phyloP scores from a whole-genome alignment of 2,329 filamentous ascomycete genomes.

The Arachnomyces sp. region DNA sequence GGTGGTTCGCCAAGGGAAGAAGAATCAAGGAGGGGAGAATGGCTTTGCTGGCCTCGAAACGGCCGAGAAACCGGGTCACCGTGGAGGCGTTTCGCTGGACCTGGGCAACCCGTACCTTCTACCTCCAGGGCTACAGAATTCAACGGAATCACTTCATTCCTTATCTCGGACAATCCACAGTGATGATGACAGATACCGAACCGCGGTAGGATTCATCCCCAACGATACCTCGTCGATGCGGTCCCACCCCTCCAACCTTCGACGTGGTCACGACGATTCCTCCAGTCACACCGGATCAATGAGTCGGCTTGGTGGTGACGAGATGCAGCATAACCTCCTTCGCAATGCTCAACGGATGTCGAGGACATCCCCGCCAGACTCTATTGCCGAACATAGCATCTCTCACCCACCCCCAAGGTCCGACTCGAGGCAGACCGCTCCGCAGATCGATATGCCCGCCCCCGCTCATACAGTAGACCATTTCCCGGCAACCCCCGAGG shows the following conservation, averaged over 20 bases:
- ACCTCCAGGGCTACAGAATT: slow-evolving; percentile 70
- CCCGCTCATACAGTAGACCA: no score
- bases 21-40: slow-evolving; percentile 28
- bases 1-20: slow-evolving; percentile 35
- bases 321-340: slow-evolving; percentile 45
- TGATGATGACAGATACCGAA: slow-evolving; percentile 77
- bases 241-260: slow-evolving; percentile 25
- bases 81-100: slow-evolving; percentile 50
- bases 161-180: slow-evolving; percentile 66
- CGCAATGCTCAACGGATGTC: slow-evolving; percentile 53
- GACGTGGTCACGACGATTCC: slow-evolving; percentile 38
- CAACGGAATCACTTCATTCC: slow-evolving; percentile 78
- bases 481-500: no score
- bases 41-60: slow-evolving; percentile 47
- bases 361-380: slow-evolving; percentile 39
- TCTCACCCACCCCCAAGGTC: not conserved
- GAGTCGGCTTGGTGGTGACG: slow-evolving; percentile 32
- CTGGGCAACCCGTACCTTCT: slow-evolving; percentile 84
- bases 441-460: not conserved
- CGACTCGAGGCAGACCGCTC: not conserved
- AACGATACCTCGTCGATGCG: slow-evolving; percentile 34
- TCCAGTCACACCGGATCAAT: slow-evolving; percentile 48
- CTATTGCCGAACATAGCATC: not conserved
- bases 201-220: slow-evolving; percentile 47
- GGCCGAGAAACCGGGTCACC: slow-evolving; percentile 42